Evolutionary conservation across 2,329 filamentous ascomycete genomes (phyloP).

Genomic region (Penicillium sp.): DNA sequence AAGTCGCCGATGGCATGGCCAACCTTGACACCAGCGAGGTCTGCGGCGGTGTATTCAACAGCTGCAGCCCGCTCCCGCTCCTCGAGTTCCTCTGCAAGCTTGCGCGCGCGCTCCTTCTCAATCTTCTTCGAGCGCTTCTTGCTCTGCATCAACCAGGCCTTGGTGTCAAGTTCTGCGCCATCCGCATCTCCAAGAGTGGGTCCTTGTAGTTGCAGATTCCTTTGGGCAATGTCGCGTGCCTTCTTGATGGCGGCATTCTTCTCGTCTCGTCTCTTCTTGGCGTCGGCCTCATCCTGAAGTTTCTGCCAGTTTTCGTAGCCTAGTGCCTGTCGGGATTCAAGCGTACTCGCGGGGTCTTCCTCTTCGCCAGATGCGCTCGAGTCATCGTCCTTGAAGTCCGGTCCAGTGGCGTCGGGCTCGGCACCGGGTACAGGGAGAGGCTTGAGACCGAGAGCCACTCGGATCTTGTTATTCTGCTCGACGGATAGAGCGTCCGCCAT

Average conservation of each 20-base stretch:
- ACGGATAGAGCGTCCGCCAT: conserved; percentile 66
- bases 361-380: conserved; percentile 47
- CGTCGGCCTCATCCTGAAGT: conserved; percentile 64
- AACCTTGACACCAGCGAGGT: conserved; percentile 87
- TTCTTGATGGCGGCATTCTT: conserved; percentile 81
- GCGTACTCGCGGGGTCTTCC: conserved; percentile 73
- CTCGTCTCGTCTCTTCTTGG: conserved; percentile 75
- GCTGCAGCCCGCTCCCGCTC: conserved; percentile 70
- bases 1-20: conserved; percentile 83
- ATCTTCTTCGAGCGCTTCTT: conserved; percentile 96
- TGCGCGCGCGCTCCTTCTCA: conserved; percentile 66
- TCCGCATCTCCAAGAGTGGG: conserved; percentile 77
- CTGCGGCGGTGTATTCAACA: conserved; percentile 77
- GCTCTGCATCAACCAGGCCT: conserved; percentile 80
- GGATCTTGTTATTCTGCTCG: conserved; percentile 91
- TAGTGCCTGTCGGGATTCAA: conserved; percentile 63
- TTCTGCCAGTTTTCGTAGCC: conserved; percentile 54
- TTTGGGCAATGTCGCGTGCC: conserved; percentile 78
- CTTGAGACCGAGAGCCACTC: conserved; percentile 83
- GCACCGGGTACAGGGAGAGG: conserved; percentile 78
- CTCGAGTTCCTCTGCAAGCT: conserved; percentile 71
- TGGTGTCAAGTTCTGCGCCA: conserved; percentile 68
- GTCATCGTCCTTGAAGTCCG: conserved; percentile 57
- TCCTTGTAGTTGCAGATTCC: conserved; percentile 73
- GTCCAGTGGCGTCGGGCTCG: conserved; percentile 48